These are phyloP conservation scores for Styphnolobium japonicum DNA, from an alignment of 306 rosid genomes.

Conservation along the genomic window DNA sequence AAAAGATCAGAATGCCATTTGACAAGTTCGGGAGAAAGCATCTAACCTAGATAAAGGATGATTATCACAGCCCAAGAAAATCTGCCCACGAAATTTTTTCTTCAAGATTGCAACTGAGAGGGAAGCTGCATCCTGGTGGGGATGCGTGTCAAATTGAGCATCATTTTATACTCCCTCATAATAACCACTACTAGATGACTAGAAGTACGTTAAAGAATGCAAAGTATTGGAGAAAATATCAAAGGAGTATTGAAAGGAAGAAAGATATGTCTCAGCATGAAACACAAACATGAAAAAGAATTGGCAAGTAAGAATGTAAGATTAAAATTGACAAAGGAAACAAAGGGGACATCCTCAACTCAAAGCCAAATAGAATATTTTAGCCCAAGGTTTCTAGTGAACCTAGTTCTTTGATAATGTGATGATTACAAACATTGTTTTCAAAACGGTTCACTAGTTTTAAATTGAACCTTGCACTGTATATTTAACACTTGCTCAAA, in stretches of 20 bases:
- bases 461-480: not conserved
- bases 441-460: not conserved
- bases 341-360: not conserved
- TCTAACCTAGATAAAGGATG: conserved; percentile 88
- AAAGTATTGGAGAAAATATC: not conserved
- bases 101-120: conserved; percentile 75
- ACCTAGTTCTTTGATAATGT: not conserved
- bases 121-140: conserved; percentile 87
- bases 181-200: not conserved
- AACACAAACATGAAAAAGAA: not conserved
- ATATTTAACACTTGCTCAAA: not conserved
- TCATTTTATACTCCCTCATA: conserved; percentile 9
- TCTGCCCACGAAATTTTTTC: conserved; percentile 56
- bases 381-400: not conserved
- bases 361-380: not conserved
- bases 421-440: not conserved
- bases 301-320: not conserved
- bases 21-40: not conserved
- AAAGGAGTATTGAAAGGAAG: not conserved
- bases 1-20: not conserved
- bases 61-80: conserved; percentile 87
- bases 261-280: not conserved
- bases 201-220: not conserved
- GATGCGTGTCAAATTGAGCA: conserved; percentile 25
- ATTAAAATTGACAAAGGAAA: not conserved